These are phyloP conservation scores for Diplodia seriata DNA, from an alignment of 2,329 filamentous ascomycete genomes.

Conservation along the genomic window DNA sequence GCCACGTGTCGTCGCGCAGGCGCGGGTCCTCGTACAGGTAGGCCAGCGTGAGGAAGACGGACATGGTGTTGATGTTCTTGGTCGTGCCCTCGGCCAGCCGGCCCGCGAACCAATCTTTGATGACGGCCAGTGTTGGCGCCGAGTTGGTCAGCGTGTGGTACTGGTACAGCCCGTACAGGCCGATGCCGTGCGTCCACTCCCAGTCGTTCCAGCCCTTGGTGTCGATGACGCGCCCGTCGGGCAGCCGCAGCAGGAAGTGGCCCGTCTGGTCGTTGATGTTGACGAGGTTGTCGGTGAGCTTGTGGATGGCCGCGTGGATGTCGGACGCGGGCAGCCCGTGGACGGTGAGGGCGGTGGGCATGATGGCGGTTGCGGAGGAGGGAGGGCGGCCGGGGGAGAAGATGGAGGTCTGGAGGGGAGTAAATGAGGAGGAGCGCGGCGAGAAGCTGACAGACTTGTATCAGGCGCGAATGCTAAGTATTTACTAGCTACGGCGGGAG, in stretches of 20 bases:
- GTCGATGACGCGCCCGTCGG: conserved; percentile 78
- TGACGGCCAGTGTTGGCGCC: conserved; percentile 65
- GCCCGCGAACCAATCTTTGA: conserved; percentile 74
- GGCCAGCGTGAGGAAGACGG: conserved; percentile 76
- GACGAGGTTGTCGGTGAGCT: conserved; percentile 75
- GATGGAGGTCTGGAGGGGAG: too few relatives aligned
- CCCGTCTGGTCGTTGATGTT: conserved; percentile 79
- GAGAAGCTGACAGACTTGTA: neutral
- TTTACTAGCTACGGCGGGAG: neutral
- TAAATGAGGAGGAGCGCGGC: neutral
- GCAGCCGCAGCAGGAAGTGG: conserved; percentile 73
- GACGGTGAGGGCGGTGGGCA: conserved; percentile 54
- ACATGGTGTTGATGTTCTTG: conserved; percentile 89
- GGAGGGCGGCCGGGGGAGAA: too few relatives aligned
- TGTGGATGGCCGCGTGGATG: conserved; percentile 64
- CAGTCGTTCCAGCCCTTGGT: conserved; percentile 85
- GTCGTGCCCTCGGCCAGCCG: conserved; percentile 76
- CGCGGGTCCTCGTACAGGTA: conserved; percentile 72
- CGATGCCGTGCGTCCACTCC: conserved; percentile 84
- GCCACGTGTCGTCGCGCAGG: conserved; percentile 70
- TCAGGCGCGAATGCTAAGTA: neutral
- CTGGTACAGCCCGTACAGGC: conserved; percentile 81
- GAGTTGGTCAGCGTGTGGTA: conserved; percentile 77
- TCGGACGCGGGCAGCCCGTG: conserved; percentile 51
- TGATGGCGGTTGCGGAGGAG: conserved; percentile 38